Conservation (phyloP, 257 asterid species). For the Thymus quinquecostatus region DNA sequence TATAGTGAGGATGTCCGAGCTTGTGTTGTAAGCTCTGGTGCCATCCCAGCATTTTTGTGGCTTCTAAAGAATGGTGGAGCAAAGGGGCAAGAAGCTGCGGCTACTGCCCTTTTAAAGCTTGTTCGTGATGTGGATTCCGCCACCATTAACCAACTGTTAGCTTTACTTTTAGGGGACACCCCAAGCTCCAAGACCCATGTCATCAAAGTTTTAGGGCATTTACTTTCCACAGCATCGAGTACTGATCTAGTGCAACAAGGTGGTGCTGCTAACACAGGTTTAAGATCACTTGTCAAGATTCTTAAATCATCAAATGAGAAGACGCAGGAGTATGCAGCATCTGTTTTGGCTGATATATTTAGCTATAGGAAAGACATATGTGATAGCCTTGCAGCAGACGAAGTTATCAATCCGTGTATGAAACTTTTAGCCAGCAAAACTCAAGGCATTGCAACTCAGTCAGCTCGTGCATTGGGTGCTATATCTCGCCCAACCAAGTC, state of each 20-base stretch:
- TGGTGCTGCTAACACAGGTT: slow-evolving; percentile 67
- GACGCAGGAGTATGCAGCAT: slow-evolving; percentile 73
- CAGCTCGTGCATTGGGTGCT: slow-evolving; percentile 82
- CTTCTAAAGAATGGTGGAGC: slow-evolving; percentile 75
- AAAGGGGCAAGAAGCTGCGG: slow-evolving; percentile 77
- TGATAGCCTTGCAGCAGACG: slow-evolving; percentile 71
- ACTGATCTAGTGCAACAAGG: slow-evolving; percentile 63
- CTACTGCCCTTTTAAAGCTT: slow-evolving; percentile 61
- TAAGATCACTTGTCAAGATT: slow-evolving; percentile 75
- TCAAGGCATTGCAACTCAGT: slow-evolving; percentile 67
- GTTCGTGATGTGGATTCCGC: slow-evolving; percentile 56
- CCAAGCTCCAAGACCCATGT: slow-evolving; percentile 68
- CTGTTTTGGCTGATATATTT: slow-evolving; percentile 71
- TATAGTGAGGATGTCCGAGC: slow-evolving; percentile 82
- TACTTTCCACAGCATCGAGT: slow-evolving; percentile 68
- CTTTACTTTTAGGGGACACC: slow-evolving; percentile 65
- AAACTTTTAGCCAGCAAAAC: slow-evolving; percentile 66
- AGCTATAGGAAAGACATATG: slow-evolving; percentile 66
- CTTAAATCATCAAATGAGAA: slow-evolving; percentile 76
- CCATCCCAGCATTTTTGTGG: slow-evolving; percentile 71
- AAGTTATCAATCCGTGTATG: slow-evolving; percentile 62
- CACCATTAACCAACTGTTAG: slow-evolving; percentile 61
- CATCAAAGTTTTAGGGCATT: slow-evolving; percentile 79
- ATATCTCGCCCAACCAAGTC: slow-evolving; percentile 62
- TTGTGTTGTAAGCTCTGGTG: slow-evolving; percentile 80